Evolutionary conservation across 1,284 basidiomycete species (phyloP), one percentile per base, ranked within the genome.

Genomic region (Coniferiporia sulphurascens): DNA sequence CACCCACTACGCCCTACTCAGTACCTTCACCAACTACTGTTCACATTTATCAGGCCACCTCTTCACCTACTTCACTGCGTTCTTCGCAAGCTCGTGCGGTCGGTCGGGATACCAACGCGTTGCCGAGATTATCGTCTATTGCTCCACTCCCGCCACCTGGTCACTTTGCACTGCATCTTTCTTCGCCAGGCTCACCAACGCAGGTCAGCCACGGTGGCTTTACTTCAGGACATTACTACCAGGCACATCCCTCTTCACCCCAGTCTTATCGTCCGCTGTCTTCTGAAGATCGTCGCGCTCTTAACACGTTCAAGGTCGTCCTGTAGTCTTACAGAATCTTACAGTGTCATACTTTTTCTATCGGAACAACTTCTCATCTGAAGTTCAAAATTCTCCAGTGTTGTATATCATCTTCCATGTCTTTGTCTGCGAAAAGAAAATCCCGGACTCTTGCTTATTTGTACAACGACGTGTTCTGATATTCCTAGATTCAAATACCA

Each of bases 271-370:
- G 72, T 0, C 82, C 82, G 17, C 70, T 84, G 27, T 82, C 83
- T 13, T 72, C 78, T 41, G 84, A 86, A 66, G 84, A 86, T 68
- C 77, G 76, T 55, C 77, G 83, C 55, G 80, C 78, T 13, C 66
- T 86, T 55, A 77, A 76, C 63, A 78, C 79, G 32, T 81, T 86
- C 66, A 79, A 81, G 52, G 76, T 85, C 52, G 72, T 78, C 13
- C 66, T 86, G 52, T 85, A 60, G 41, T 48, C 45, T 46, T 45
- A 19, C 45, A n/a, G 27, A 34, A 44, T 38, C 13, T 13, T 38
- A 7, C 7, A 38, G 13, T 8, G 32, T 46, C 10, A 19, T 22
- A 19, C 48, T 2, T 34, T 3, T 35, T 27, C 21, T 55, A 6
- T 38, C 7, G 36, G 36, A 7, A 13, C n/a, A n/a, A n/a, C n/a